These are phyloP conservation scores for Solanum commersonii DNA, from an alignment of 257 asterid species.

Conservation along the genomic window DNA sequence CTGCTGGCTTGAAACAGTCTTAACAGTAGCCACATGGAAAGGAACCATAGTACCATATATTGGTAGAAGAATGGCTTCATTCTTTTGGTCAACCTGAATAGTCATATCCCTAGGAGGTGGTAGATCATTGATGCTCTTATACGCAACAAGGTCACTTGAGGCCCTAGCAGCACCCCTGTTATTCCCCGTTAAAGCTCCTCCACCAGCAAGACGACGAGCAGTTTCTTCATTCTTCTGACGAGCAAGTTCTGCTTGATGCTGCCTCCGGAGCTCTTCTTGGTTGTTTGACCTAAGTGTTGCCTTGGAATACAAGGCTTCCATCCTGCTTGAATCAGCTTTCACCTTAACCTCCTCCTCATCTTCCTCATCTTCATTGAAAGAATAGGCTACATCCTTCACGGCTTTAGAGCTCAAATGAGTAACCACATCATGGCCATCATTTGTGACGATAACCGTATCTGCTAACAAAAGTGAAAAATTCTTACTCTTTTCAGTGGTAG, in stretches of 20 bases:
- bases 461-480: slow-evolving; percentile 12
- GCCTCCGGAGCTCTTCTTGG: slow-evolving; percentile 18
- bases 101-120: slow-evolving; percentile 18
- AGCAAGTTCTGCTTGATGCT: slow-evolving; percentile 22
- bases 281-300: slow-evolving; percentile 20
- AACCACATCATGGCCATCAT: slow-evolving; percentile 5
- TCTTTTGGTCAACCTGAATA: slow-evolving; percentile 24
- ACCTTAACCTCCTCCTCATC: slow-evolving; percentile 2
- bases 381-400: slow-evolving; percentile 17
- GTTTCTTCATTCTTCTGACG: slow-evolving; percentile 23
- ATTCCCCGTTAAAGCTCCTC: neutral
- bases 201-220: slow-evolving; percentile 16
- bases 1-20: slow-evolving; percentile 23
- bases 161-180: slow-evolving; percentile 2
- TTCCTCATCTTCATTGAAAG: slow-evolving; percentile 21
- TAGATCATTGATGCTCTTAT: slow-evolving; percentile 16
- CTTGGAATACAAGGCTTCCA: slow-evolving; percentile 8
- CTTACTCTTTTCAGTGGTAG: slow-evolving; percentile 5
- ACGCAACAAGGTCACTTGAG: slow-evolving; percentile 13
- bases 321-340: neutral
- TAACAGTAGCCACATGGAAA: slow-evolving; percentile 19
- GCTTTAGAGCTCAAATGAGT: slow-evolving; percentile 19
- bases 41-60: slow-evolving; percentile 20
- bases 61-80: slow-evolving; percentile 17
- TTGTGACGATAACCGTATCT: slow-evolving; percentile 15